Evolutionary conservation across 2,329 filamentous ascomycete species (phyloP), one percentile per base, ranked within the genome.

Genomic region (Beauveria medogensis): DNA sequence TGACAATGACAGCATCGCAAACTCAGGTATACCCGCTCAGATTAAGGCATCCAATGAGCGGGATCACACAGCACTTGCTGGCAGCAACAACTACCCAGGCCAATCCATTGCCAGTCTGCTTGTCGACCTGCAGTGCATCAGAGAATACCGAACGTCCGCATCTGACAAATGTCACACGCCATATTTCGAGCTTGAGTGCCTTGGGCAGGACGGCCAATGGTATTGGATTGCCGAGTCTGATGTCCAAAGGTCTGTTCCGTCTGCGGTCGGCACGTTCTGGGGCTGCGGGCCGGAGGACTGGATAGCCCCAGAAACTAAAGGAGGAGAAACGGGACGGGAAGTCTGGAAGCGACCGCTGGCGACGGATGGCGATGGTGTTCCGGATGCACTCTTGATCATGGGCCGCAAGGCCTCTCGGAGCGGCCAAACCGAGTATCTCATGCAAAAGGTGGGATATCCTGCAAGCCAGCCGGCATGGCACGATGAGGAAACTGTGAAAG

Each of bases 341-440:
- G 53, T 55, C 40, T 55, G 26, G 53, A 55, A 55, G 53, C 53
- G 53, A 46, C 53, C 53, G 18, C 30, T 55, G 3, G 40, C 26
- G 41, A 55, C 24, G 24, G 53, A 47, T 47, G 26, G 41, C 14
- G 41, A 55, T 46, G 41, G 53, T 46, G 26, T 55, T 55, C 53
- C n/a, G 14, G 53, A 55, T 55, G 41, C 24, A 55, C 53, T 40
- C 34, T 55, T 55, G 26, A 55, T 55, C n/a, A 55, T 46, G n/a
- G 41, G 41, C 24, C 24, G 26, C 24, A 55, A 55, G 41, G 34
- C 53, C 12, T 55, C 41, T 44, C 41, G 41, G 24, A 37, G 53
- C 41, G 41, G 53, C 37, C 26, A 46, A 24, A 34, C 18, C 26
- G 14, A 46, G 43, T 55, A 44, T 55, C 24, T 46, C n/a, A 55